Conservation (phyloP, 2,329 filamentous ascomycete genomes). For the Monosporascus sp. region DNA sequence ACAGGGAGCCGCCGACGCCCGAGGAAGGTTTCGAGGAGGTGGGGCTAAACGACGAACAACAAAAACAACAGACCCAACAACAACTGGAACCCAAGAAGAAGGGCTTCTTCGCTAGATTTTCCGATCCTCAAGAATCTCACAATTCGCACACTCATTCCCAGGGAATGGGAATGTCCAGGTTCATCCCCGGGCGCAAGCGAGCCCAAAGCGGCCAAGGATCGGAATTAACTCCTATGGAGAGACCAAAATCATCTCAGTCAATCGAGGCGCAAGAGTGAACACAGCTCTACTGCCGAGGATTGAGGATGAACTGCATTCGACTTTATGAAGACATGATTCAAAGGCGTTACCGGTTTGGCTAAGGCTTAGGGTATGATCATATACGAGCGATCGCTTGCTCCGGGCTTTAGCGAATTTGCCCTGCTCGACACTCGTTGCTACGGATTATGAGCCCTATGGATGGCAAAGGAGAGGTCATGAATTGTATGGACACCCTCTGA, state of each 20-base stretch:
- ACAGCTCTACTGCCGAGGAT: background rate
- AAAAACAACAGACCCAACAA: slow-evolving; percentile 38
- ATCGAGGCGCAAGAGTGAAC: slow-evolving; percentile 17
- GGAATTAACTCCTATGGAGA: slow-evolving; percentile 26
- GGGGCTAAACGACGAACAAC: slow-evolving; percentile 71
- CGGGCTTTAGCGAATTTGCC: slow-evolving; percentile 6
- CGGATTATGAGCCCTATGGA: slow-evolving; percentile 7
- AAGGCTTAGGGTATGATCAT: slow-evolving; percentile 13
- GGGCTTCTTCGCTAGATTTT: slow-evolving; percentile 76
- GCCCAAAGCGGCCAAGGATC: slow-evolving; percentile 29
- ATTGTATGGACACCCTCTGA: background rate
- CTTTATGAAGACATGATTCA: slow-evolving; percentile 16
- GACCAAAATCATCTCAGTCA: slow-evolving; percentile 24
- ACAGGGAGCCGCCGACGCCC: slow-evolving; percentile 57
- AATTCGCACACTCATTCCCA: slow-evolving; percentile 12
- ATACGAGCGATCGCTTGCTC: slow-evolving; percentile 21
- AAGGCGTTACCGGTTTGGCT: slow-evolving; percentile 14
- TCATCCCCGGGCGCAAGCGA: slow-evolving; percentile 29
- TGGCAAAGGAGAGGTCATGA: slow-evolving; percentile 4
- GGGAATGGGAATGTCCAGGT: slow-evolving; percentile 23
- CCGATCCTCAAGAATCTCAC: slow-evolving; percentile 42
- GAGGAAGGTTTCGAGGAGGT: slow-evolving; percentile 90
- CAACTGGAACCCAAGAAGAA: slow-evolving; percentile 59
- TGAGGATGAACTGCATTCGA: background rate
- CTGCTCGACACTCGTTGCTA: slow-evolving; percentile 13